These are phyloP conservation scores for Ophiostoma ulmi DNA, from an alignment of 2,329 filamentous ascomycete species.

Conservation along the genomic window DNA sequence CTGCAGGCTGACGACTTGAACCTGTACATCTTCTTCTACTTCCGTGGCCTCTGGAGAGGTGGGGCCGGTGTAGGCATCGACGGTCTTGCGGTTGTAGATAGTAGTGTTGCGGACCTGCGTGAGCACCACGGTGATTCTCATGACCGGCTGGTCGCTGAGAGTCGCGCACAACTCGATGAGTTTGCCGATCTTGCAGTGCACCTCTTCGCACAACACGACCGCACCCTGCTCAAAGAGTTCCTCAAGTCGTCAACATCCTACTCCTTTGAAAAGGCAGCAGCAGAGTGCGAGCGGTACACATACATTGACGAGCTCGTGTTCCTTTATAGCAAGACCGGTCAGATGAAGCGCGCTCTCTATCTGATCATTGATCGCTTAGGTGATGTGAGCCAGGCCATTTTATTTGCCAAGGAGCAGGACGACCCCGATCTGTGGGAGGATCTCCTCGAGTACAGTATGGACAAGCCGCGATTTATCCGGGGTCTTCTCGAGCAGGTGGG, in stretches of 20 bases:
- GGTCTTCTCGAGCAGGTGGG: slow-evolving; percentile 90
- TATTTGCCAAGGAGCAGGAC: slow-evolving; percentile 88
- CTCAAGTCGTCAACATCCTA: slow-evolving; percentile 80
- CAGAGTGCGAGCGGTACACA: slow-evolving; percentile 72
- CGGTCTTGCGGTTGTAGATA: slow-evolving; percentile 33
- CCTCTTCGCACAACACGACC: slow-evolving; percentile 80
- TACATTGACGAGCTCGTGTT: slow-evolving; percentile 94
- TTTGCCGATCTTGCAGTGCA: slow-evolving; percentile 83
- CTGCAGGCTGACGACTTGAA: slow-evolving; percentile 61
- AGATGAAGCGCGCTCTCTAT: slow-evolving; percentile 84
- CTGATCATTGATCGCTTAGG: slow-evolving; percentile 91
- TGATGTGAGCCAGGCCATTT: slow-evolving; percentile 87
- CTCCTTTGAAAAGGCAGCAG: slow-evolving; percentile 72
- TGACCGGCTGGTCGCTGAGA: slow-evolving; percentile 55
- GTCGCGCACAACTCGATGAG: slow-evolving; percentile 67
- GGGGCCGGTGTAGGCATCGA: slow-evolving; percentile 28
- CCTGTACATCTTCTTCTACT: slow-evolving; percentile 86
- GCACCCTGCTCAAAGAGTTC: slow-evolving; percentile 76
- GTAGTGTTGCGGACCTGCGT: slow-evolving; percentile 42
- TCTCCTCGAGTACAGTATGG: slow-evolving; percentile 91
- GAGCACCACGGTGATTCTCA: slow-evolving; percentile 50
- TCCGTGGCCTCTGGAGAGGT: slow-evolving; percentile 78
- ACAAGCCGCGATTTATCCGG: slow-evolving; percentile 91
- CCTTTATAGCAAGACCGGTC: slow-evolving; percentile 88
- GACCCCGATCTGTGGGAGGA: slow-evolving; percentile 94